phyloP scores from a whole-genome alignment of 805 yeast genomes.

The Candida gorgasii region DNA sequence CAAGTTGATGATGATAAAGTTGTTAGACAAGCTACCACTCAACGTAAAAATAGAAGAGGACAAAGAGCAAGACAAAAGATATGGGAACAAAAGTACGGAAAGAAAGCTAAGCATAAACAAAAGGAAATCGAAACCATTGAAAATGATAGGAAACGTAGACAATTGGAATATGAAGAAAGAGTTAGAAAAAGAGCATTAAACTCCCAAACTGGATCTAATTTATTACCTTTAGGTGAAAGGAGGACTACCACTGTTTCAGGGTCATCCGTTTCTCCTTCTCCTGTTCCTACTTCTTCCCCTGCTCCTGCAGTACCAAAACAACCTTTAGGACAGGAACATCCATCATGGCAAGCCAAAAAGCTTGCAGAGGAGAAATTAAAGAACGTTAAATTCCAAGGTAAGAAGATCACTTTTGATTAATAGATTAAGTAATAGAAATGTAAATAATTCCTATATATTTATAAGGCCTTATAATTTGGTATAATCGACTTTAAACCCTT shows the following conservation, averaged over 20 bases:
- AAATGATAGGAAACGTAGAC: slow-evolving; percentile 60
- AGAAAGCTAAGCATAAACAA: slow-evolving; percentile 77
- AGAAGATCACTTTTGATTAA: slow-evolving; percentile 74
- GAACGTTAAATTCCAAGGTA: slow-evolving; percentile 75
- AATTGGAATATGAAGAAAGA: slow-evolving; percentile 71
- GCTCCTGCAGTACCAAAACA: too few relatives aligned
- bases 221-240: slow-evolving; percentile 41
- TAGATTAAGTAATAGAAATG: too few relatives aligned
- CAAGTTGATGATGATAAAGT: slow-evolving; percentile 46
- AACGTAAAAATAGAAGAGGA: slow-evolving; percentile 88
- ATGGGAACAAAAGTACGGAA: slow-evolving; percentile 91
- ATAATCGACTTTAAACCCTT: slow-evolving; percentile 28
- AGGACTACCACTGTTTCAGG: slow-evolving; percentile 15
- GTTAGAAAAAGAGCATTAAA: slow-evolving; percentile 63
- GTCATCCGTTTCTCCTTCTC: too few relatives aligned
- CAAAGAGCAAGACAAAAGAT: slow-evolving; percentile 96
- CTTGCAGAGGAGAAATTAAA: slow-evolving; percentile 65
- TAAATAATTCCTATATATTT: too few relatives aligned
- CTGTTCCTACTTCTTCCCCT: too few relatives aligned
- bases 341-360: slow-evolving; percentile 97
- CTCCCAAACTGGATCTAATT: slow-evolving; percentile 42
- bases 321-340: slow-evolving; percentile 55
- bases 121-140: slow-evolving; percentile 57
- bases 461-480: slow-evolving; percentile 17
- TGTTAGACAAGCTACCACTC: slow-evolving; percentile 53